These are phyloP conservation scores for Phialemoniopsis sp. DNA, from an alignment of 2,329 filamentous ascomycete species.

Conservation along the genomic window DNA sequence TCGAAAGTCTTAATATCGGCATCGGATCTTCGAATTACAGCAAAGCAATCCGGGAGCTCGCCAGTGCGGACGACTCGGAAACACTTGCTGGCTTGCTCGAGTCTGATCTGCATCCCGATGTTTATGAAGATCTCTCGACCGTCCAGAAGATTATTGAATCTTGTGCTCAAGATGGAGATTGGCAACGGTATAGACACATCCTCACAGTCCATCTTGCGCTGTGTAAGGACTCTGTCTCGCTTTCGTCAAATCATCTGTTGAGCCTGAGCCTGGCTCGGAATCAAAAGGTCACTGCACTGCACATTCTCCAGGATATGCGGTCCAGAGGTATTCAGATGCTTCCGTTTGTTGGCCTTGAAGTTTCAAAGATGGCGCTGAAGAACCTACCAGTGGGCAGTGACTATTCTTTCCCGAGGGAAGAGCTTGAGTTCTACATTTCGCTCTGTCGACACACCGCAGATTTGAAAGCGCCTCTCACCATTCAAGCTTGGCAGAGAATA, in stretches of 20 bases:
- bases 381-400: slow-evolving; percentile 17
- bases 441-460: slow-evolving; percentile 29
- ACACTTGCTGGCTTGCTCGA: slow-evolving; percentile 40
- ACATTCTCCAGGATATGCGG: slow-evolving; percentile 31
- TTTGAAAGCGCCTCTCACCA: slow-evolving; percentile 32
- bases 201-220: slow-evolving; percentile 34
- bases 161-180: slow-evolving; percentile 29
- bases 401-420: slow-evolving; percentile 3
- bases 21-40: slow-evolving; percentile 62
- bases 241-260: slow-evolving; percentile 27
- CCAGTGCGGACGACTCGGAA: slow-evolving; percentile 47
- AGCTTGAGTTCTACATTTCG: slow-evolving; percentile 23
- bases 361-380: slow-evolving; percentile 21
- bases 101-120: slow-evolving; percentile 50
- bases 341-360: slow-evolving; percentile 14
- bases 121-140: slow-evolving; percentile 43
- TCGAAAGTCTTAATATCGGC: slow-evolving; percentile 59
- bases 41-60: slow-evolving; percentile 61
- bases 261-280: slow-evolving; percentile 9
- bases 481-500: slow-evolving; percentile 36
- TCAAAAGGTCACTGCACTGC: slow-evolving; percentile 17
- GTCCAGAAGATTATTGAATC: slow-evolving; percentile 32
- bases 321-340: slow-evolving; percentile 23
- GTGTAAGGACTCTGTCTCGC: slow-evolving; percentile 19
- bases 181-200: slow-evolving; percentile 37